Conservation (phyloP, 1,284 basidiomycete species). For the Cystobasidium sp. region DNA sequence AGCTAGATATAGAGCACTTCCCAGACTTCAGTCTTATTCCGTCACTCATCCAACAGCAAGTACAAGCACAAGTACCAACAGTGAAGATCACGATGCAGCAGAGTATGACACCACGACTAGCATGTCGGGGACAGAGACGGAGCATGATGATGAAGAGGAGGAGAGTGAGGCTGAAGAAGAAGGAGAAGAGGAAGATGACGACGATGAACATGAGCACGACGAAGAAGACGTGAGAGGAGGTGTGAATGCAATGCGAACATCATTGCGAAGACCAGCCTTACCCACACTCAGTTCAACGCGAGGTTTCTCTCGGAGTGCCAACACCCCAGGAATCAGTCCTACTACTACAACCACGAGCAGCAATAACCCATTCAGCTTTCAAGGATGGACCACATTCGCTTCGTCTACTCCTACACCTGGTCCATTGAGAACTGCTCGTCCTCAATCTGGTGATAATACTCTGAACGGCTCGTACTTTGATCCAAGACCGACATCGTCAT, state of each 20-base stretch:
- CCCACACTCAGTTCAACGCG: conserved; percentile 37
- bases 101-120: conserved; percentile 35
- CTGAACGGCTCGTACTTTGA: conserved; percentile 49
- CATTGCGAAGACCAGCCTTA: conserved; percentile 24
- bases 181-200: conserved; percentile 30
- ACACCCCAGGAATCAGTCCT: conserved; percentile 12
- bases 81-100: conserved; percentile 17
- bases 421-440: conserved; percentile 44
- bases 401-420: conserved; percentile 49
- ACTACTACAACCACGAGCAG: not conserved
- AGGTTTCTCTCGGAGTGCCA: conserved; percentile 26
- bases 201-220: conserved; percentile 27
- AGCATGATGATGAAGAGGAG: conserved; percentile 30
- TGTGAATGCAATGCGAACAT: conserved; percentile 25
- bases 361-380: conserved; percentile 30
- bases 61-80: not conserved
- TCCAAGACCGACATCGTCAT: conserved; percentile 40
- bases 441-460: conserved; percentile 27
- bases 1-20: conserved; percentile 31
- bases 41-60: conserved; percentile 16
- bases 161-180: conserved; percentile 37
- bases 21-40: conserved; percentile 31
- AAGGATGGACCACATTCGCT: conserved; percentile 49
- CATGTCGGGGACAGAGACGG: conserved; percentile 38
- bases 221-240: conserved; percentile 38